Evolutionary conservation across 2,329 filamentous ascomycete species (phyloP), one percentile per base, ranked within the genome.

Genomic region (Xylariaceae sp.): DNA sequence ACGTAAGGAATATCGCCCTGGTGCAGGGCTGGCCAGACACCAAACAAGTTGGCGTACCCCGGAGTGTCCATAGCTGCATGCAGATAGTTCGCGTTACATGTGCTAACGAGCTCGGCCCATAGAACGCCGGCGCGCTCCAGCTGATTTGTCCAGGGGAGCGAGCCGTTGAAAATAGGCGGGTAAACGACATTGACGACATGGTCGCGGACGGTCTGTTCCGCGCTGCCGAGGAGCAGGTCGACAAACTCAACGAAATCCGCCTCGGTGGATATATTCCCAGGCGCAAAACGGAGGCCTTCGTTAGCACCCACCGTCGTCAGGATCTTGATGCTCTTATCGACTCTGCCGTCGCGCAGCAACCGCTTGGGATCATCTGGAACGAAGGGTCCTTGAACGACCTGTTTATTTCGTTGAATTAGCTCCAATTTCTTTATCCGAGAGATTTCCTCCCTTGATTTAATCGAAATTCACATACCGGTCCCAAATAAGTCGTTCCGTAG

Each of bases 211-310:
- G 10, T 45, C 10, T 45, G 9, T 22, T 45, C 18, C 22, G 43
- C 43, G 43, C 22, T 13, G 10, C 16, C 22, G 12, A 45, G 43
- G 9, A 45, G 10, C 10, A 45, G 43, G 22, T 32, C 43, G 2
- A 74, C 57, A 54, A 67, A 72, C 10, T 43, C 48, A 10, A 58
- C 42, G 13, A 73, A 68, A 26, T 65, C 62, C 3, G 57, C 43
- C 43, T 68, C 55, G 15, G 61, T 70, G 2, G 53, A 61, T 48
- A 74, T 67, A 40, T 51, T 60, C 12, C 64, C 67, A 0, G 71
- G 69, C 1, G 68, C 67, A 42, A 74, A 72, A 0, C 61, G 49
- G 2, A 65, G 58, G 0, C 68, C 72, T 48, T 75, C 72, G 53
- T 73, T 67, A 16, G 67, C 66, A 53, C 70, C 71, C 54, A 68